Base-by-base conservation (phyloP, 257 asterid species). In the Oldenlandia corymbosa region DNA sequence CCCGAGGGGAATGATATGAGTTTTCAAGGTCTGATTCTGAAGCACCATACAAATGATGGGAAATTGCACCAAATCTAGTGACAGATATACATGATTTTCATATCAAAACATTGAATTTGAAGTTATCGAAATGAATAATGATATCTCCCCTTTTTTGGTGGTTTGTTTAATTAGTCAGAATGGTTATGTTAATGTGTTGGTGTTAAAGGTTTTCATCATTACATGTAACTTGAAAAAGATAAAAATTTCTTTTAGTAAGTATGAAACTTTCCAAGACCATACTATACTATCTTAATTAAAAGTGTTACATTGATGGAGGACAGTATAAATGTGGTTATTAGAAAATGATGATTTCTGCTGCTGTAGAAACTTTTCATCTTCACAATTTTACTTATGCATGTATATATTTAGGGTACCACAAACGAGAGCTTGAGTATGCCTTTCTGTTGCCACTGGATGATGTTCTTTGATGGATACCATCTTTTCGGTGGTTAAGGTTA, bases 371-470 rank as follows among this genome's bases (percentile, higher is more conserved):
- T 11, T 36, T 7, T 9, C 24, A 5, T 9, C 1, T 53, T 55
- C 20, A 41, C 6, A 7, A n/a, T n/a, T 18, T 28, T 14, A 58
- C 51, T 37, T 37, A 36, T 32, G 32, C 49, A 16, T 68, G 18
- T 36, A 24, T 67, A n/a, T n/a, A n/a, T 63, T 34, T 68, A 90
- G 97, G 97, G 75, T 39, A 90, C 95, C 11, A 87, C 94, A 12
- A 85, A 90, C 72, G 88, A 85, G 66, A 80, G 90, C 71, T 78
- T 90, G 74, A 78, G 62, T 85, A 82, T 32, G 85, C 87, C 51
- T 90, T 87, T 81, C 3, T 46, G n/a, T 11, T 37, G n/a, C 24
- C 23, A 16, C n/a, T 36, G 11, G 5, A 50, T 27, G 27, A 50
- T 48, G 5, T 48, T 64, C 8, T 16, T 18, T 13, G 13, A 13